phyloP scores from a whole-genome alignment of 345 rosid genomes.

The Salix arbutifolia region DNA sequence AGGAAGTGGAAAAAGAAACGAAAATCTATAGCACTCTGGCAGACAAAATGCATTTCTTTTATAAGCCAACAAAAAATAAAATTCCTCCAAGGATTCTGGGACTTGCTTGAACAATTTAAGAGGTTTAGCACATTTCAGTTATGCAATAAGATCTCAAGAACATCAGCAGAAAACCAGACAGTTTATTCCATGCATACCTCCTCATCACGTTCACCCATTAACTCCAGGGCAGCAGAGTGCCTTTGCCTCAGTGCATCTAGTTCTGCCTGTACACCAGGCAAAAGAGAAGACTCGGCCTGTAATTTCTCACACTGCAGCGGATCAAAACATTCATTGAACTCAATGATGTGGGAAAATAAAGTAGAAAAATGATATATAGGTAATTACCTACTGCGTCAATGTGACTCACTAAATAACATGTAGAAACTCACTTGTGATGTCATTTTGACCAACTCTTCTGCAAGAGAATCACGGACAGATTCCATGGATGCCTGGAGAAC shows the following conservation, averaged over 20 bases:
- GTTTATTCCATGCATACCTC: slow-evolving; percentile 55
- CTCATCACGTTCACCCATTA: slow-evolving; percentile 99
- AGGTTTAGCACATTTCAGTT: neutral
- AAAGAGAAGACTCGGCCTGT: slow-evolving; percentile 57
- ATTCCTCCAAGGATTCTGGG: neutral
- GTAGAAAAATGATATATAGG: neutral
- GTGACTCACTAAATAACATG: neutral
- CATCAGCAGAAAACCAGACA: neutral
- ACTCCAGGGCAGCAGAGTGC: slow-evolving; percentile 94
- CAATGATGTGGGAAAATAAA: neutral
- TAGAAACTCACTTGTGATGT: slow-evolving; percentile 66
- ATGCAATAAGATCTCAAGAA: neutral
- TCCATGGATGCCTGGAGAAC: slow-evolving; percentile 78
- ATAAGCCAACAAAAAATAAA: neutral
- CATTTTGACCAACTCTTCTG: slow-evolving; percentile 94
- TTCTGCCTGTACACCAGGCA: slow-evolving; percentile 87
- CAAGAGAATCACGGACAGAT: slow-evolving; percentile 92
- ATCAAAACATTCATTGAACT: slow-evolving; percentile 13
- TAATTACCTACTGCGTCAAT: neutral
- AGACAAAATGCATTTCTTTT: neutral
- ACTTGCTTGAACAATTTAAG: neutral
- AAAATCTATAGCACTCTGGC: neutral
- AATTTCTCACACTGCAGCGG: slow-evolving; percentile 79
- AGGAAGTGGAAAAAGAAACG: neutral
- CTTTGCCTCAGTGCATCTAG: slow-evolving; percentile 87